These are phyloP conservation scores for Eucalyptus sp. DNA, from an alignment of 345 rosid genomes.

Conservation along the genomic window DNA sequence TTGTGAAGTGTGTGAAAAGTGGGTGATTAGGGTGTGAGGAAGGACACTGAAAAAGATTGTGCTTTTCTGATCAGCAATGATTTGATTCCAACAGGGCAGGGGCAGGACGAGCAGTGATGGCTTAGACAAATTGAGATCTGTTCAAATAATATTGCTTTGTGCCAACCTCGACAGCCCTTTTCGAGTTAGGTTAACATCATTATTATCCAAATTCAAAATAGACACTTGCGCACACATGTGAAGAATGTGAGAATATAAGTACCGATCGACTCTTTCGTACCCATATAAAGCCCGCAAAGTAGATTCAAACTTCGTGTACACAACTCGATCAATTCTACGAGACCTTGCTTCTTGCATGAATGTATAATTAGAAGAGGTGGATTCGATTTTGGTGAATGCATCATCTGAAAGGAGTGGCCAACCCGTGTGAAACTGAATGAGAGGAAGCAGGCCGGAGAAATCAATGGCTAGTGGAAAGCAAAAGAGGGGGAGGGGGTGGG, in stretches of 20 bases:
- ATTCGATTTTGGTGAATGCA: neutral
- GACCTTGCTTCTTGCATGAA: neutral
- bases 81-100: neutral
- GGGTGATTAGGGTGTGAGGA: neutral
- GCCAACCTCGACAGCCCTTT: neutral
- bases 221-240: neutral
- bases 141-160: neutral
- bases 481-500: neutral
- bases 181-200: neutral
- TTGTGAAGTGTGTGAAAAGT: neutral
- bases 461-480: neutral
- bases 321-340: neutral
- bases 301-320: neutral
- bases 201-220: neutral
- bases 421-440: neutral
- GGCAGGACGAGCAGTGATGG: neutral
- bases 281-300: neutral
- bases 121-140: neutral
- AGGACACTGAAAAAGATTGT: neutral
- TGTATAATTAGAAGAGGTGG: neutral
- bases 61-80: neutral
- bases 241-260: neutral
- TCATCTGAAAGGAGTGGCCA: neutral
- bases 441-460: neutral
- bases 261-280: neutral